phyloP scores from a whole-genome alignment of 805 yeast species.

The Suhomyces canberraensis region DNA sequence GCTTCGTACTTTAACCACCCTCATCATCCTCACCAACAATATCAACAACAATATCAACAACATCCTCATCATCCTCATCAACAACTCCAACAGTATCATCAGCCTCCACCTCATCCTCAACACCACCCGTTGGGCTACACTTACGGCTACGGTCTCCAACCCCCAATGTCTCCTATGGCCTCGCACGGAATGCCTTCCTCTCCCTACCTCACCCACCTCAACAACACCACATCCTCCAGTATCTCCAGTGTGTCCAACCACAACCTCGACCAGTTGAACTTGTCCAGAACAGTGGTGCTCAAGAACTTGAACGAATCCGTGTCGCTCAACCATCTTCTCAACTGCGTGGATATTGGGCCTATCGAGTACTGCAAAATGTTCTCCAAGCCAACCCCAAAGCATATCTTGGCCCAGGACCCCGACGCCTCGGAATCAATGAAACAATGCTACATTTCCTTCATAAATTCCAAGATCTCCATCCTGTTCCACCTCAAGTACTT shows the following conservation, averaged over 20 bases:
- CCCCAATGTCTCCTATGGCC: conserved; percentile 6
- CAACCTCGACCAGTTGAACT: conserved; percentile 32
- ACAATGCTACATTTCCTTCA: conserved; percentile 35
- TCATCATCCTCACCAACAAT: conserved; percentile 8
- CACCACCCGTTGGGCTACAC: conserved; percentile 12
- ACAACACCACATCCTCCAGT: conserved; percentile 6
- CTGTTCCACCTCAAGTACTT: conserved; percentile 31
- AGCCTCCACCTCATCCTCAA: conserved; percentile 4
- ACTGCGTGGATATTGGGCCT: conserved; percentile 55
- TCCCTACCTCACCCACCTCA: conserved; percentile 8
- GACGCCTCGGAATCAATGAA: conserved; percentile 16
- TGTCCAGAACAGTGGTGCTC: conserved; percentile 36
- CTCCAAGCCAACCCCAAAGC: conserved; percentile 24
- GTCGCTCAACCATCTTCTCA: conserved; percentile 33
- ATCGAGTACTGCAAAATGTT: conserved; percentile 54
- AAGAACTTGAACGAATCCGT: conserved; percentile 25
- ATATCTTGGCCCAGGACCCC: conserved; percentile 9
- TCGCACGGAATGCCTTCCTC: background rate
- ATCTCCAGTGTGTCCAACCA: conserved; percentile 12
- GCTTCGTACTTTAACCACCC: conserved; percentile 11
- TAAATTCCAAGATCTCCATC: conserved; percentile 32
- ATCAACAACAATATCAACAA: too few relatives aligned
- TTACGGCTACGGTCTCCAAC: conserved; percentile 6
- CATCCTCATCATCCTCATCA: conserved; percentile 1
- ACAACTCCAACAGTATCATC: too few relatives aligned